Evolutionary conservation across 1,284 basidiomycete genomes (phyloP).

Genomic region (Austroboletus niveus): DNA sequence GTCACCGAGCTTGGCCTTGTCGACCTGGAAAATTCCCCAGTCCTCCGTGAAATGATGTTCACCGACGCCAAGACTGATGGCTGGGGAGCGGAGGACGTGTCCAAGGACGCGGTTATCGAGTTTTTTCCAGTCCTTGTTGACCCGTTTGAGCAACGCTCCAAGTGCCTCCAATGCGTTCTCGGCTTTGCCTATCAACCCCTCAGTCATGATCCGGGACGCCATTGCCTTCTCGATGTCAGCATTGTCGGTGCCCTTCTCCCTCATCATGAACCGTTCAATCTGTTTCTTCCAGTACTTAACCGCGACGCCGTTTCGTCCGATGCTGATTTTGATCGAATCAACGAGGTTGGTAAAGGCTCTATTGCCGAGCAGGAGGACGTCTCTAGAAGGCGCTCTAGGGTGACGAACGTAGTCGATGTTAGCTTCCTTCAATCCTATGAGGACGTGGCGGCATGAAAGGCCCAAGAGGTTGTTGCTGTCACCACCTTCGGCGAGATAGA

Average conservation of each 20-base stretch:
- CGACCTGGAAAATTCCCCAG: constrained; percentile 35
- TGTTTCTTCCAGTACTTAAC: constrained; percentile 3
- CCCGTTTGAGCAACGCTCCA: constrained; percentile 15
- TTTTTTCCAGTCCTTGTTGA: constrained; percentile 24
- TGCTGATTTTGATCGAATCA: constrained; percentile 5
- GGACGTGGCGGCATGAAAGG: background rate
- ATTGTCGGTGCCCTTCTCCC: constrained; percentile 16
- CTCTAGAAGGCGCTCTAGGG: background rate
- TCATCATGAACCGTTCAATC: constrained; percentile 3
- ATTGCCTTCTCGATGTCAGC: constrained; percentile 16
- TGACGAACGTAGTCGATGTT: background rate
- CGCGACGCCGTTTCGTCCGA: constrained; percentile 10
- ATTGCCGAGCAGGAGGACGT: background rate
- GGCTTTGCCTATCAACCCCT: constrained; percentile 16
- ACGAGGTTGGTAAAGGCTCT: background rate
- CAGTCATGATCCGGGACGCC: constrained; percentile 12
- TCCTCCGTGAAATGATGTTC: constrained; percentile 33
- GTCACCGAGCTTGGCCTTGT: constrained; percentile 29
- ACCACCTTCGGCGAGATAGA: constrained; percentile 27
- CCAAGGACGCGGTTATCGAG: constrained; percentile 30
- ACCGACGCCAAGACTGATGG: constrained; percentile 27
- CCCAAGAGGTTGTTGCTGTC: background rate
- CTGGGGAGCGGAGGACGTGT: constrained; percentile 30
- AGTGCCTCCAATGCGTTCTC: constrained; percentile 24
- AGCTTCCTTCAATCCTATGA: background rate